Evolutionary conservation across 1,284 basidiomycete species (phyloP).

Genomic region (Austroboletus niveus): DNA sequence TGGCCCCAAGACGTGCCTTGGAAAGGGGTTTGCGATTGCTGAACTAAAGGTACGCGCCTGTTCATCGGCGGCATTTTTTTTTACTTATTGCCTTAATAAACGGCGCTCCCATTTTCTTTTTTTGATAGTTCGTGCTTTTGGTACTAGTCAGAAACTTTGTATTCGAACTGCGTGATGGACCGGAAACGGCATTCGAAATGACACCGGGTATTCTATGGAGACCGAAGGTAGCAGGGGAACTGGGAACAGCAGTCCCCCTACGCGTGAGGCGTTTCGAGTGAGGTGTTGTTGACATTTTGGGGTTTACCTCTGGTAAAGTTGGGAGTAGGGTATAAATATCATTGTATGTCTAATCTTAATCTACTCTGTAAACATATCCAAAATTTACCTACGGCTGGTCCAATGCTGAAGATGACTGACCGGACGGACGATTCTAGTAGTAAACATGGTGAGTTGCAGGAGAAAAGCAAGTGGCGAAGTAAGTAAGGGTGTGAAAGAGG

Average conservation of each 20-base stretch:
- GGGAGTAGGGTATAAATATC: too few species aligned
- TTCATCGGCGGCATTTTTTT: too few species aligned
- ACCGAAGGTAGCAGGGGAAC: conserved; percentile 43
- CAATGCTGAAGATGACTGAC: too few species aligned
- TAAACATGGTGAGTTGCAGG: too few species aligned
- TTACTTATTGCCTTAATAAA: not conserved
- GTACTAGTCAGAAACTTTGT: conserved; percentile 45
- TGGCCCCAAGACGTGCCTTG: conserved; percentile 20
- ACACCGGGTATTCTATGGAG: conserved; percentile 38
- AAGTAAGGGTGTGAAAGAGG: too few species aligned
- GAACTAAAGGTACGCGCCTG: not conserved
- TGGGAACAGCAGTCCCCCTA: conserved; percentile 41
- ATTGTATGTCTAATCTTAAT: too few species aligned
- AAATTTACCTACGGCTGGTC: too few species aligned
- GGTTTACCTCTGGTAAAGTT: too few species aligned
- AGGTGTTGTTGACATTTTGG: too few species aligned
- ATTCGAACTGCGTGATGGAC: conserved; percentile 44
- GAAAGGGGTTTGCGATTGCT: conserved; percentile 17
- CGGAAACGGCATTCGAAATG: conserved; percentile 37
- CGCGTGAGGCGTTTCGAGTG: conserved; percentile 29
- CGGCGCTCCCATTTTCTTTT: not conserved
- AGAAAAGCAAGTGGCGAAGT: too few species aligned
- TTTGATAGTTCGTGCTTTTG: conserved; percentile 41
- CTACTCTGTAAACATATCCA: too few species aligned
- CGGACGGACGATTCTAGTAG: too few species aligned